Conservation (phyloP, 2,329 filamentous ascomycete species). For the Bipolaris victoriae region DNA sequence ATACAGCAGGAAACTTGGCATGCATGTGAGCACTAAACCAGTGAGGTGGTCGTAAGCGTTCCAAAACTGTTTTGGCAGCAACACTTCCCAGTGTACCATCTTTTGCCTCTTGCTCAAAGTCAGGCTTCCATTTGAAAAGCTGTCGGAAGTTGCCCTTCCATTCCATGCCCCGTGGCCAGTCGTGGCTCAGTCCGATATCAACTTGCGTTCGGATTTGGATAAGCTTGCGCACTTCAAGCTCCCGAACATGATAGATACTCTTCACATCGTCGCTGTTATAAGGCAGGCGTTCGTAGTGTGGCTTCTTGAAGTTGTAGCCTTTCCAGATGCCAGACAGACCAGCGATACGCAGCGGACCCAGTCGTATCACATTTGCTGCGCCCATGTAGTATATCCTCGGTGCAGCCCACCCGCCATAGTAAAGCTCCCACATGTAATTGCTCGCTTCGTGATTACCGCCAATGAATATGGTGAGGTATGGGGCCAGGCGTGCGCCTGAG, state of each 20-base stretch:
- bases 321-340: constrained; percentile 97
- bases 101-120: constrained; percentile 76
- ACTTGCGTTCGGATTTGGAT: constrained; percentile 84
- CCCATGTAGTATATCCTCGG: constrained; percentile 98
- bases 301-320: constrained; percentile 80
- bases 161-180: constrained; percentile 90
- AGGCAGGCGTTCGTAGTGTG: constrained; percentile 84
- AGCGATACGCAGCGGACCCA: constrained; percentile 85
- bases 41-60: constrained; percentile 78
- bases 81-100: constrained; percentile 78
- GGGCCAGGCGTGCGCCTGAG: constrained; percentile 74
- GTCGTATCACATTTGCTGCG: constrained; percentile 83
- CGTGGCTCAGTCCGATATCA: constrained; percentile 90
- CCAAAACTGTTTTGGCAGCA: constrained; percentile 80
- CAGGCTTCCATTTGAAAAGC: constrained; percentile 75
- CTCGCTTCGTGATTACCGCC: constrained; percentile 96
- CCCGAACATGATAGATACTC: constrained; percentile 87
- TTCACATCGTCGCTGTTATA: constrained; percentile 78
- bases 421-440: constrained; percentile 88
- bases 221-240: constrained; percentile 89
- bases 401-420: constrained; percentile 96
- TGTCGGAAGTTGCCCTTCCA: constrained; percentile 71
- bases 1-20: constrained; percentile 76
- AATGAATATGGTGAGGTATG: constrained; percentile 89
- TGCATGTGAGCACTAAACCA: constrained; percentile 96